phyloP scores from a whole-genome alignment of 2,329 filamentous ascomycete species.

The Scedosporium apiospermum region DNA sequence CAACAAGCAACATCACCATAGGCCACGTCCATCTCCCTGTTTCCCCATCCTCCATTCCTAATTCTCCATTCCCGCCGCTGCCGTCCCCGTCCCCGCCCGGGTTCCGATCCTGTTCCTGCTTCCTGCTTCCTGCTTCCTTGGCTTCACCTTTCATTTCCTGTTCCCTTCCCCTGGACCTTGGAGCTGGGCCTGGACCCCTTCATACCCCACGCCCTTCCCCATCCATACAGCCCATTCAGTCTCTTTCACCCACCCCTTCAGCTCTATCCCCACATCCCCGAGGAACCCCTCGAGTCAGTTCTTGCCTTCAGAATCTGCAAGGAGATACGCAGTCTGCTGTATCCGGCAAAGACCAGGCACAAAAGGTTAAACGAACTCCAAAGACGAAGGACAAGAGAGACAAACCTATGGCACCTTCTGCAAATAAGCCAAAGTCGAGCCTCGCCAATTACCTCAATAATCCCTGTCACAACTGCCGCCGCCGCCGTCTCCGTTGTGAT shows the following conservation, averaged over 20 bases:
- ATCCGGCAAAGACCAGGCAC: not conserved
- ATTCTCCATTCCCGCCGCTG: not conserved
- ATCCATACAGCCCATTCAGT: not conserved
- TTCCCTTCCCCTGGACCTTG: not conserved
- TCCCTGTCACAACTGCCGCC: constrained; percentile 53
- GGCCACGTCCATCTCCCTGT: not conserved
- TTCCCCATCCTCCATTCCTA: not conserved
- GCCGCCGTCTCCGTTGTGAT: constrained; percentile 52
- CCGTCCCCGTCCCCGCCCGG: not conserved
- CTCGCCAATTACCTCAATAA: constrained; percentile 15
- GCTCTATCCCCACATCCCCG: not conserved
- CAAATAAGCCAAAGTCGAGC: not conserved
- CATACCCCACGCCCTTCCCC: not conserved
- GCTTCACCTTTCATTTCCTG: not conserved
- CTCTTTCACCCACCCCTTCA: not conserved
- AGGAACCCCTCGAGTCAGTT: not conserved
- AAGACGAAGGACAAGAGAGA: not conserved
- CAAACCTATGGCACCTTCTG: not conserved
- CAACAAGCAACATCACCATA: not conserved
- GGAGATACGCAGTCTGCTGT: not conserved
- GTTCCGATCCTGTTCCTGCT: not conserved
- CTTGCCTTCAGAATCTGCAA: not conserved
- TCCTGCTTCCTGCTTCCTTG: not conserved
- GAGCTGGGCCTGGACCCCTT: too few relatives aligned
- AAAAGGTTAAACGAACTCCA: not conserved